Evolutionary conservation across 1,284 basidiomycete species (phyloP).

Genomic region (Ceratobasidium sp.): DNA sequence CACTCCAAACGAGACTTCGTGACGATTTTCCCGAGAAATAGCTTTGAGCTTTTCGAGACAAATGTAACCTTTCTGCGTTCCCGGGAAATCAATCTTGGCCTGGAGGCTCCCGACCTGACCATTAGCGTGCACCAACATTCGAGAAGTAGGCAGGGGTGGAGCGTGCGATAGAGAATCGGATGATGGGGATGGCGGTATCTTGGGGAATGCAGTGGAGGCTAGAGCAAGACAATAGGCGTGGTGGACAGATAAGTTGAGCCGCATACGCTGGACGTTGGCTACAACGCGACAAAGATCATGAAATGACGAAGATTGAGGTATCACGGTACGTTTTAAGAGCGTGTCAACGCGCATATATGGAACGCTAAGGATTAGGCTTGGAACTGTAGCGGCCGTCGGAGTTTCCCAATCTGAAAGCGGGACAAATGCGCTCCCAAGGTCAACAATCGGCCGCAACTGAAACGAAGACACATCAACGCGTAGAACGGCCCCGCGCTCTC

Average conservation of each 20-base stretch:
- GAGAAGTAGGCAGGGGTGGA: slow-evolving; percentile 57
- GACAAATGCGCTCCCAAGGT: slow-evolving; percentile 42
- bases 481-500: slow-evolving; percentile 56
- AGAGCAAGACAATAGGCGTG: slow-evolving; percentile 34
- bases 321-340: slow-evolving; percentile 32
- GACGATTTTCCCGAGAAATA: slow-evolving; percentile 9
- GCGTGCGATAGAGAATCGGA: slow-evolving; percentile 61
- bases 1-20: slow-evolving; percentile 55
- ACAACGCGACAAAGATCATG: slow-evolving; percentile 34
- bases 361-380: slow-evolving; percentile 24
- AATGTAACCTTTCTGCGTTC: slow-evolving; percentile 54
- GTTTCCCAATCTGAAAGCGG: slow-evolving; percentile 45
- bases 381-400: slow-evolving; percentile 19
- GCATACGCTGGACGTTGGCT: slow-evolving; percentile 10
- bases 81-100: slow-evolving; percentile 56
- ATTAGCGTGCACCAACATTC: slow-evolving; percentile 50
- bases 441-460: slow-evolving; percentile 48
- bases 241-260: slow-evolving; percentile 31
- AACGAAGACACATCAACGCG: slow-evolving; percentile 43
- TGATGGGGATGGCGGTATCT: slow-evolving; percentile 65
- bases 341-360: slow-evolving; percentile 30
- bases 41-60: slow-evolving; percentile 48
- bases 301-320: slow-evolving; percentile 7
- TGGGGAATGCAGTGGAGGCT: slow-evolving; percentile 28
- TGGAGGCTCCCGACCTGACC: slow-evolving; percentile 55